A percentile compares a stretch with the other conserved stretches of the same genome.
Conservation (phyloP, 2,329 filamentous ascomycete species). For the Alternaria sp. region DNA sequence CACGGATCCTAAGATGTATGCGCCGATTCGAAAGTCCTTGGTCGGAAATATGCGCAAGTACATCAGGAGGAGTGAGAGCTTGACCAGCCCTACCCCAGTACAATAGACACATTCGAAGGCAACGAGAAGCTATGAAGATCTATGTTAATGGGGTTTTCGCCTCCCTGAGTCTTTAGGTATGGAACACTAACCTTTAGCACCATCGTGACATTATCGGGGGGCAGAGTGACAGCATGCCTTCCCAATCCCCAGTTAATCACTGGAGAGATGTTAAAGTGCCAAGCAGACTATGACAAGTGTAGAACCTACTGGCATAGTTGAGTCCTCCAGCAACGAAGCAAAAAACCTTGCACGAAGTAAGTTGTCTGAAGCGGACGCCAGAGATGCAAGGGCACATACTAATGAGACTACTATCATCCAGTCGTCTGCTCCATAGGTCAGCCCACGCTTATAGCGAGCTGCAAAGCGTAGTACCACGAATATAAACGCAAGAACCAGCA, state of each 20-base stretch:
- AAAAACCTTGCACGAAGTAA: slow-evolving; percentile 19
- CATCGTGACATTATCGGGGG: slow-evolving; percentile 1
- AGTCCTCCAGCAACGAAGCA: slow-evolving; percentile 3
- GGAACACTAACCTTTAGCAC: slow-evolving; percentile 1
- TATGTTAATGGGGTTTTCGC: accelerated
- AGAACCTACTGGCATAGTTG: slow-evolving; percentile 1
- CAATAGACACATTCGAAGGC: slow-evolving; percentile 60
- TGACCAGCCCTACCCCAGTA: slow-evolving; percentile 61
- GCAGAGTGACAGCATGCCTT: slow-evolving; percentile 4
- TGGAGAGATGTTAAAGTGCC: neutral
- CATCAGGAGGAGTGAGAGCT: slow-evolving; percentile 61
- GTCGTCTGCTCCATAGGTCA: slow-evolving; percentile 13
- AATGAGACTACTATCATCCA: slow-evolving; percentile 14
- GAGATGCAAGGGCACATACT: neutral
- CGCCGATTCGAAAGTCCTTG: slow-evolving; percentile 54
- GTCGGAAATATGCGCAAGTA: slow-evolving; percentile 63
- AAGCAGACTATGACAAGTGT: neutral
- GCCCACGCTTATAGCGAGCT: neutral
- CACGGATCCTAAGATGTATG: slow-evolving; percentile 54
- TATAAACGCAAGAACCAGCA: slow-evolving; percentile 2
- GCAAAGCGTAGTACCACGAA: slow-evolving; percentile 6
- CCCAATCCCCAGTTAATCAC: slow-evolving; percentile 4
- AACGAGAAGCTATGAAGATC: slow-evolving; percentile 23
- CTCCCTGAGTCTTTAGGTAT: neutral
- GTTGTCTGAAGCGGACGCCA: neutral